A percentile compares a stretch with the other conserved stretches of the same genome.
phyloP scores from a whole-genome alignment of 106 monocot genomes.

The Acanthochlamys bracteata region DNA sequence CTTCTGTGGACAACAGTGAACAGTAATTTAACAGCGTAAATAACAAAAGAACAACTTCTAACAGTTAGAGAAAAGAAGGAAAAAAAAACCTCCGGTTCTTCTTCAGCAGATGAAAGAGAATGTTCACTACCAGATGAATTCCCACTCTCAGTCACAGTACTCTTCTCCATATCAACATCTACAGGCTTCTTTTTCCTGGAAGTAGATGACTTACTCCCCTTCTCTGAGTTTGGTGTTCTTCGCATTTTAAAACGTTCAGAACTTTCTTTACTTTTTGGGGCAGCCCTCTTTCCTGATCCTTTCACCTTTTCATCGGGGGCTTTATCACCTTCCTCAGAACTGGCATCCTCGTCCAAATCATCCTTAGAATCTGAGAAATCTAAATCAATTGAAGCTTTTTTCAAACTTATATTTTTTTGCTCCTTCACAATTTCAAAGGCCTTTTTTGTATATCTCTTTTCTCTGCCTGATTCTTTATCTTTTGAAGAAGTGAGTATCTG shows the following conservation, averaged over 20 bases:
- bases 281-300: slow-evolving; percentile 46
- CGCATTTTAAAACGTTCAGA: slow-evolving; percentile 28
- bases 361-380: slow-evolving; percentile 40
- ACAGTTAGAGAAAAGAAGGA: neutral
- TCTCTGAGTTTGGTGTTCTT: slow-evolving; percentile 32
- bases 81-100: slow-evolving; percentile 46
- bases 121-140: slow-evolving; percentile 35
- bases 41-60: neutral
- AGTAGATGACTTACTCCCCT: slow-evolving; percentile 21
- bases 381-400: slow-evolving; percentile 22
- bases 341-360: slow-evolving; percentile 30
- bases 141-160: slow-evolving; percentile 30
- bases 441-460: slow-evolving; percentile 31
- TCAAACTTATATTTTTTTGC: slow-evolving; percentile 22
- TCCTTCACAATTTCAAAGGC: slow-evolving; percentile 10
- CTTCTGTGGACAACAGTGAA: slow-evolving; percentile 30
- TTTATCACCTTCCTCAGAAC: slow-evolving; percentile 19
- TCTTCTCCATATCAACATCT: slow-evolving; percentile 26
- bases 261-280: slow-evolving; percentile 33
- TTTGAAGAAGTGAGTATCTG: slow-evolving; percentile 40
- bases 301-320: slow-evolving; percentile 14
- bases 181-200: slow-evolving; percentile 31
- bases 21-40: neutral
- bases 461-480: slow-evolving; percentile 32
- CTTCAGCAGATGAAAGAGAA: slow-evolving; percentile 57